Evolutionary conservation across 306 rosid species (phyloP).

Genomic region (Prunus fruticosa): DNA sequence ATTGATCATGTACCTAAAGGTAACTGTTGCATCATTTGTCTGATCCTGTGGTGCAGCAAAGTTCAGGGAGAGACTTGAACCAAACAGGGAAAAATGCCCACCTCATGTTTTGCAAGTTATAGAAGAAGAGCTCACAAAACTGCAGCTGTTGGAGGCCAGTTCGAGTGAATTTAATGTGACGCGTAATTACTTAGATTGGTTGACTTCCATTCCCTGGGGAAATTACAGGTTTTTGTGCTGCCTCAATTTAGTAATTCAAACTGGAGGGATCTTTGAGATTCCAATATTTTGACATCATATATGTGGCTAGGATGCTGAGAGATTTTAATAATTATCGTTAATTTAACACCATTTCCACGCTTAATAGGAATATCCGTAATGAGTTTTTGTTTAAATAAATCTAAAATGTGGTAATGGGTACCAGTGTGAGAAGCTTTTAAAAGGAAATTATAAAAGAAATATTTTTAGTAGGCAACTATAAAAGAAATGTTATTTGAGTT

Average conservation of each 20-base stretch:
- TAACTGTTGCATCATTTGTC: constrained; percentile 17
- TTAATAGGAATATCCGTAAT: neutral
- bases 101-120: constrained; percentile 92
- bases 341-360: neutral
- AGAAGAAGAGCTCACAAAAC: constrained; percentile 91
- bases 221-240: constrained; percentile 68
- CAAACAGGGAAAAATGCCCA: constrained; percentile 88
- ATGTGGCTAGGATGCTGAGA: neutral
- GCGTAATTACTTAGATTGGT: constrained; percentile 97
- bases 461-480: neutral
- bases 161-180: constrained; percentile 98
- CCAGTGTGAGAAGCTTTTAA: neutral
- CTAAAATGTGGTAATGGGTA: neutral
- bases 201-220: constrained; percentile 98
- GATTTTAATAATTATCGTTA: neutral
- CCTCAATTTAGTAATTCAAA: neutral
- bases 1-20: constrained; percentile 7
- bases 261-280: neutral
- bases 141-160: constrained; percentile 93
- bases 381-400: neutral
- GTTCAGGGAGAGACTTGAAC: constrained; percentile 94
- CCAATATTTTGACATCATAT: neutral
- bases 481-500: neutral
- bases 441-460: neutral
- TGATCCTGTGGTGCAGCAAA: constrained; percentile 49